Conservation (phyloP, 2,329 filamentous ascomycete species). For the Pestalotiopsis sp. region DNA sequence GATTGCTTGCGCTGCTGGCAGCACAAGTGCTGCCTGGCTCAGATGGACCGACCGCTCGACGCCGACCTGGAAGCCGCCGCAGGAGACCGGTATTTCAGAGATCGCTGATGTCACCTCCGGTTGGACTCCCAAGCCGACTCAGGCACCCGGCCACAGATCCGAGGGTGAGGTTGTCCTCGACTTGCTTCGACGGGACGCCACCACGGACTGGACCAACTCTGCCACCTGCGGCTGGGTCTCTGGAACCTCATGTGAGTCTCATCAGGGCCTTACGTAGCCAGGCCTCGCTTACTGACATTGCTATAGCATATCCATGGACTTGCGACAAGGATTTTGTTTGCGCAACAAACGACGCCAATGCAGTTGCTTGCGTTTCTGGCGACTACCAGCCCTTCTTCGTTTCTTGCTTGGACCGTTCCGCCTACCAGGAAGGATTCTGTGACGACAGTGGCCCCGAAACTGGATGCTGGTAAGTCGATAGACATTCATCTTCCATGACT, state of each 20-base stretch:
- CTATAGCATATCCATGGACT: slow-evolving; percentile 23
- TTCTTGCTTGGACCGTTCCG: slow-evolving; percentile 36
- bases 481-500: background rate
- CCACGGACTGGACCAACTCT: slow-evolving; percentile 24
- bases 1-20: background rate
- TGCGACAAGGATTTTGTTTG: slow-evolving; percentile 25
- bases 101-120: background rate
- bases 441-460: slow-evolving; percentile 25
- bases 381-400: slow-evolving; percentile 33
- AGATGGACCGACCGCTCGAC: background rate
- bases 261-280: no score
- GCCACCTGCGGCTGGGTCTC: slow-evolving; percentile 31
- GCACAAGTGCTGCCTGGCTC: slow-evolving; percentile 2
- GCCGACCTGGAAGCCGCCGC: slow-evolving; percentile 2
- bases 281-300: background rate
- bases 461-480: slow-evolving; percentile 37
- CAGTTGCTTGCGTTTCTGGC: slow-evolving; percentile 35
- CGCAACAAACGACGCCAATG: slow-evolving; percentile 33
- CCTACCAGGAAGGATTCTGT: slow-evolving; percentile 31
- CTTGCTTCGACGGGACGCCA: slow-evolving; percentile 1
- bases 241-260: slow-evolving; percentile 28
- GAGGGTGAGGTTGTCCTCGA: background rate
- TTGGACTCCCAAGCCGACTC: slow-evolving; percentile 8
- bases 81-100: background rate
- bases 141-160: background rate